Evolutionary conservation across 1,284 basidiomycete species (phyloP).

Genomic region (Sparassis latifolia): DNA sequence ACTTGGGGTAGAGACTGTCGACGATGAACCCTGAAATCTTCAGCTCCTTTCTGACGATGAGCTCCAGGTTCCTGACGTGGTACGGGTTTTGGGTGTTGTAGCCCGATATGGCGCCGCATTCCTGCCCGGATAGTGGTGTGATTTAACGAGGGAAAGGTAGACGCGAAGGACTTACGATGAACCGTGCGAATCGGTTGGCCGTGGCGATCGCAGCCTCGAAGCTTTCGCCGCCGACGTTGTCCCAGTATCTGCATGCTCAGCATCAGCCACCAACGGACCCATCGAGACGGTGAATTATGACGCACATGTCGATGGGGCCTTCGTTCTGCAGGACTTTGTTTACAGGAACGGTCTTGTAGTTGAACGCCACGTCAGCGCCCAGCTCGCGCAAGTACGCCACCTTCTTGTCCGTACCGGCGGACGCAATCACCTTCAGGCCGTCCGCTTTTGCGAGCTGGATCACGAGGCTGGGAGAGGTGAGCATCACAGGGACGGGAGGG

Average conservation of each 20-base stretch:
- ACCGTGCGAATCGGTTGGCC: slow-evolving; percentile 44
- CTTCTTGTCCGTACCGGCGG: slow-evolving; percentile 69
- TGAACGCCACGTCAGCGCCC: slow-evolving; percentile 67
- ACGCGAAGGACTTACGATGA: slow-evolving; percentile 38
- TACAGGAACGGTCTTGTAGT: slow-evolving; percentile 60
- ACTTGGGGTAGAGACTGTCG: slow-evolving; percentile 31
- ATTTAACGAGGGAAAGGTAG: neutral
- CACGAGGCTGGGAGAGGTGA: slow-evolving; percentile 22
- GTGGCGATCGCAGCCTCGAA: slow-evolving; percentile 51
- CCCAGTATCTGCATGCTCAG: slow-evolving; percentile 22
- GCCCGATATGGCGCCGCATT: slow-evolving; percentile 25
- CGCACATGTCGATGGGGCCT: slow-evolving; percentile 48
- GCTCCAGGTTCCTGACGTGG: slow-evolving; percentile 24
- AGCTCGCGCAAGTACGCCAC: slow-evolving; percentile 54
- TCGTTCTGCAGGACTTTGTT: slow-evolving; percentile 48
- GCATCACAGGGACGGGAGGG: no score
- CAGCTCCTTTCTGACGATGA: slow-evolving; percentile 45
- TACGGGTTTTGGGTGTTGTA: slow-evolving; percentile 22
- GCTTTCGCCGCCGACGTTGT: slow-evolving; percentile 62
- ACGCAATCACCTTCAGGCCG: slow-evolving; percentile 66
- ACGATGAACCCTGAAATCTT: slow-evolving; percentile 59
- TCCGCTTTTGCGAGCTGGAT: slow-evolving; percentile 59
- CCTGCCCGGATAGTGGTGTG: neutral
- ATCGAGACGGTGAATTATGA: neutral
- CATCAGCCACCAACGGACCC: no score